Conservation (phyloP, 305 asterid species). For the Nicotiana rustica region DNA sequence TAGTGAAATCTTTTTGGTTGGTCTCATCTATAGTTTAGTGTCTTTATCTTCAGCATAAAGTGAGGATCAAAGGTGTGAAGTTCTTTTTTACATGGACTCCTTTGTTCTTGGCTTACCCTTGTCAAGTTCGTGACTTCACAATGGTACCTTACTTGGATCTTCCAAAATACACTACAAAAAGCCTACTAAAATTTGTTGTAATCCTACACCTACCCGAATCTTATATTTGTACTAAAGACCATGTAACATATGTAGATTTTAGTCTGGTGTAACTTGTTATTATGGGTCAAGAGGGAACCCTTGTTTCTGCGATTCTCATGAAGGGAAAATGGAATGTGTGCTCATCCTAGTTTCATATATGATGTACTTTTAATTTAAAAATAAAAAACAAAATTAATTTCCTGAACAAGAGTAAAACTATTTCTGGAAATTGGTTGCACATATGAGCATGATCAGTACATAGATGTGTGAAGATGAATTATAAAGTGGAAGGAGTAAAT, state of each 20-base stretch:
- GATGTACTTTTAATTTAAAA: too few relatives aligned
- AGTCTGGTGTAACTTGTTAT: neutral
- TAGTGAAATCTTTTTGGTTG: neutral
- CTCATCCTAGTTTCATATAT: too few relatives aligned
- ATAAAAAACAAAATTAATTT: too few relatives aligned
- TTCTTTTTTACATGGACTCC: conserved; percentile 7
- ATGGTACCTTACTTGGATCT: conserved; percentile 5
- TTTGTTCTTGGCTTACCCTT: neutral
- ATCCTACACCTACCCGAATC: neutral
- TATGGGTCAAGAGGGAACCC: too few relatives aligned
- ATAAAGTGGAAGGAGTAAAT: too few relatives aligned
- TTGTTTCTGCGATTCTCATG: too few relatives aligned
- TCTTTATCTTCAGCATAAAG: neutral
- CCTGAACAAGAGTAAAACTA: too few relatives aligned
- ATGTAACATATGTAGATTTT: conserved; percentile 14
- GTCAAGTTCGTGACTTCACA: neutral
- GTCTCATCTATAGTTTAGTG: neutral
- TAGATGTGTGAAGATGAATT: too few relatives aligned
- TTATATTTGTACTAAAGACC: neutral
- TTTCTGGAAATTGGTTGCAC: too few relatives aligned
- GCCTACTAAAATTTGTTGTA: neutral
- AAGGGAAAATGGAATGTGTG: too few relatives aligned
- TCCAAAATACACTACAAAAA: neutral
- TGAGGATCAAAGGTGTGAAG: neutral
- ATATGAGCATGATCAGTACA: too few relatives aligned